A percentile compares a stretch with the other conserved stretches of the same genome.
Evolutionary conservation across 2,329 filamentous ascomycete genomes (phyloP).

Genomic region (Alternaria sp.): DNA sequence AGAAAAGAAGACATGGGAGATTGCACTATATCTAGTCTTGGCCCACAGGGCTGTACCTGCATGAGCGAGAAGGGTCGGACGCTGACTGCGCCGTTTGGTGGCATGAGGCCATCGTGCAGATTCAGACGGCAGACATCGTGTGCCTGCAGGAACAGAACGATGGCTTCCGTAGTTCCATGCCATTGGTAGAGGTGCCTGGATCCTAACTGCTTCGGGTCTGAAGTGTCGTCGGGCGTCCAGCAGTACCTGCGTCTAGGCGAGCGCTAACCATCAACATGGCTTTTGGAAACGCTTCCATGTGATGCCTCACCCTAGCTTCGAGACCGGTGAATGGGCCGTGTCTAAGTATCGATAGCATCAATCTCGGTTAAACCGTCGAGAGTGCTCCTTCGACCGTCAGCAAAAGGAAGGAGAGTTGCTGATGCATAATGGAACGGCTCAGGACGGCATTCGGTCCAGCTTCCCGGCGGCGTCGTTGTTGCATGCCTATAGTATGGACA

Average conservation of each 20-base stretch:
- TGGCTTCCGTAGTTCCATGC: not conserved
- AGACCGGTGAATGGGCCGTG: conserved; percentile 30
- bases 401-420: not conserved
- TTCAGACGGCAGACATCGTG: conserved; percentile 26
- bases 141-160: conserved; percentile 31
- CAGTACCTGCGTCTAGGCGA: conserved; percentile 20
- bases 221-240: conserved; percentile 16
- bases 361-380: conserved; percentile 31
- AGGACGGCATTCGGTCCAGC: conserved; percentile 23
- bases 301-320: conserved; percentile 23
- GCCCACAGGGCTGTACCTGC: conserved; percentile 33
- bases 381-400: conserved; percentile 1
- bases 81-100: conserved; percentile 25
- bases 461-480: conserved; percentile 14
- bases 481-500: not conserved
- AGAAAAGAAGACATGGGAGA: conserved; percentile 36
- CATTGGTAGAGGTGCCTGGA: conserved; percentile 22
- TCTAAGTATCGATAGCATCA: conserved; percentile 23
- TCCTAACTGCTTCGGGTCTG: conserved; percentile 24
- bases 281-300: conserved; percentile 19
- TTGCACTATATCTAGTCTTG: conserved; percentile 29
- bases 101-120: conserved; percentile 32
- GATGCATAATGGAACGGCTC: conserved; percentile 7
- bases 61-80: conserved; percentile 23
- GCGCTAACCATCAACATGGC: conserved; percentile 27